Conservation (phyloP, 2,329 filamentous ascomycete species). For the Penicillium decumbens region DNA sequence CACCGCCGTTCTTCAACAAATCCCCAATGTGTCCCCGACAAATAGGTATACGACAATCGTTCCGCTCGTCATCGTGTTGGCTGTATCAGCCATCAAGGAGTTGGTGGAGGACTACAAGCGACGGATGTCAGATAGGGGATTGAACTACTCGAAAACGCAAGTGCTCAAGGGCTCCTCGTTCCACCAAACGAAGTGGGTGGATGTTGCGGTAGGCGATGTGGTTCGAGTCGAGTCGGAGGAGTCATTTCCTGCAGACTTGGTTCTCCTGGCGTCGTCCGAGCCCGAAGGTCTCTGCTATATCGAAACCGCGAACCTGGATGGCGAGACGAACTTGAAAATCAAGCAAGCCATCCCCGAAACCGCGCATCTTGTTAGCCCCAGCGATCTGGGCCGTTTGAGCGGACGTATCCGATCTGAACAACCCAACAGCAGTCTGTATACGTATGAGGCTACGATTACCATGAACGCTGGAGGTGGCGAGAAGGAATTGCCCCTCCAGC, state of each 20-base stretch:
- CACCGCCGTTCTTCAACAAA: constrained; percentile 89
- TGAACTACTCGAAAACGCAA: constrained; percentile 82
- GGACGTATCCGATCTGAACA: constrained; percentile 90
- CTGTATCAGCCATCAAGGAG: constrained; percentile 95
- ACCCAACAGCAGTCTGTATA: constrained; percentile 96
- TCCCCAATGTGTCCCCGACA: constrained; percentile 88
- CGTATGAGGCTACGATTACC: constrained; percentile 92
- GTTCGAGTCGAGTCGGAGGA: constrained; percentile 90
- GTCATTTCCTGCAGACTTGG: constrained; percentile 88
- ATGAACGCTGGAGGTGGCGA: constrained; percentile 87
- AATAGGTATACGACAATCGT: constrained; percentile 95
- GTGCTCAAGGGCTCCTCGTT: constrained; percentile 81
- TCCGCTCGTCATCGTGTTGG: constrained; percentile 79
- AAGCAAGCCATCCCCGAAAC: constrained; percentile 97
- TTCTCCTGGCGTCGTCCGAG: constrained; percentile 88
- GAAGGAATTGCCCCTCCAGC: constrained; percentile 82
- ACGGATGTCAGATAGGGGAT: constrained; percentile 74
- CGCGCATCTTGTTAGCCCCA: constrained; percentile 75
- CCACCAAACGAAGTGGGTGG: constrained; percentile 85
- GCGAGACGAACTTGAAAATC: constrained; percentile 97
- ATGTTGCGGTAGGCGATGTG: constrained; percentile 87
- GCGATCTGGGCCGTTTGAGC: constrained; percentile 77
- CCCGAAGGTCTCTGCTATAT: constrained; percentile 98
- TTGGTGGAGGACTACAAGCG: constrained; percentile 88
- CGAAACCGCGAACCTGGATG: constrained; percentile 94